phyloP scores from a whole-genome alignment of 139 green algal genomes.

The Haematococcus lacustris region DNA sequence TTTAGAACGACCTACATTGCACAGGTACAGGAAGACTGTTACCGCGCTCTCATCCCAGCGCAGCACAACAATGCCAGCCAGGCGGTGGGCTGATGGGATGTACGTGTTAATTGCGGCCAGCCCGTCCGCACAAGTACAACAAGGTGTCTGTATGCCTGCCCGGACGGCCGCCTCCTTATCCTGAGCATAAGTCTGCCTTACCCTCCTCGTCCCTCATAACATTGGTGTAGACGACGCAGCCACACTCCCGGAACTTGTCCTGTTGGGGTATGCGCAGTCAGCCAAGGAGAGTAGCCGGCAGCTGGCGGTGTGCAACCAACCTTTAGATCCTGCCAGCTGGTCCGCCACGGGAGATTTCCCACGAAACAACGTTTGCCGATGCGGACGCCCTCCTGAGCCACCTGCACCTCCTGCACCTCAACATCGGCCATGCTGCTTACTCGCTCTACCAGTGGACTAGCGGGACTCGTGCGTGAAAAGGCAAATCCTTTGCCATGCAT shows the following conservation, averaged over 20 bases:
- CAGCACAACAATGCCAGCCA: too few relatives aligned
- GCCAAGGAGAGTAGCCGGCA: neutral
- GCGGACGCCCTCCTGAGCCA: slow-evolving; percentile 14
- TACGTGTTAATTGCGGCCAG: neutral
- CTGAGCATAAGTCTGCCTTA: too few relatives aligned
- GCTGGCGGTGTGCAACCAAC: neutral
- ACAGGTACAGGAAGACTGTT: neutral
- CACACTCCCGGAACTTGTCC: slow-evolving; percentile 82
- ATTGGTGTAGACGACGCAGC: slow-evolving; percentile 85
- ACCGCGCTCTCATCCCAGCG: neutral
- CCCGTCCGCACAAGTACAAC: neutral
- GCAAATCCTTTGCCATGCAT: too few relatives aligned
- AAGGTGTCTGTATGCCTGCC: neutral
- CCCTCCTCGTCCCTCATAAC: slow-evolving; percentile 76
- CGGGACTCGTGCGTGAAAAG: too few relatives aligned
- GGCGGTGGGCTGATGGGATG: neutral
- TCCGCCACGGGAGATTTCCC: slow-evolving; percentile 80
- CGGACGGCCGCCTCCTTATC: too few relatives aligned
- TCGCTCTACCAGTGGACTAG: too few relatives aligned
- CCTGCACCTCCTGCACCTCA: slow-evolving; percentile 5
- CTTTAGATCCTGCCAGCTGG: slow-evolving; percentile 60
- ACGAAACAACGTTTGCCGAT: slow-evolving; percentile 76
- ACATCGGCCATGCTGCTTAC: too few relatives aligned
- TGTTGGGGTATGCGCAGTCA: slow-evolving; percentile 25
- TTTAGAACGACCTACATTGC: slow-evolving; percentile 72